A percentile compares a stretch with the other conserved stretches of the same genome.
These are phyloP conservation scores for Ganoderma leucocontextum DNA, from an alignment of 1,284 basidiomycete species.

Conservation along the genomic window DNA sequence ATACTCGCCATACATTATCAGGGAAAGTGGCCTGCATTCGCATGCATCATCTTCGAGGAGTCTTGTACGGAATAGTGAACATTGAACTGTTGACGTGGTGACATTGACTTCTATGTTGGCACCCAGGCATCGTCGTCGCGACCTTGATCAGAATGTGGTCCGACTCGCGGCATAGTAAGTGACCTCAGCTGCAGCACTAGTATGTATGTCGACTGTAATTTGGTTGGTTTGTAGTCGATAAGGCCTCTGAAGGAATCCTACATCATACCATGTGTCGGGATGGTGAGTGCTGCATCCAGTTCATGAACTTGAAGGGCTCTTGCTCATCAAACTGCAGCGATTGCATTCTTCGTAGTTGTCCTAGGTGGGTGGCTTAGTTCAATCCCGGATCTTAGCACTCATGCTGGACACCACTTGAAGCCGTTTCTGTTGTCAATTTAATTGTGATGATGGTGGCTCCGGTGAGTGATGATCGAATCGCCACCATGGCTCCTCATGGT, in stretches of 20 bases:
- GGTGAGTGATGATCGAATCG: neutral
- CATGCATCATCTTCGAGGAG: neutral
- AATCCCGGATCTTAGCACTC: neutral
- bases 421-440: neutral
- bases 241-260: neutral
- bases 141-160: neutral
- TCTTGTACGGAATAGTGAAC: neutral
- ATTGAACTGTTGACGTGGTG: neutral
- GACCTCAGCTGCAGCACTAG: neutral
- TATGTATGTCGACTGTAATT: neutral
- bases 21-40: neutral
- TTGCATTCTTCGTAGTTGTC: neutral
- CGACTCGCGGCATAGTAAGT: neutral
- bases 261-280: slow-evolving; percentile 3
- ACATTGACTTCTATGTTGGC: neutral
- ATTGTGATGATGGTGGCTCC: slow-evolving; percentile 1
- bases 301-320: no score
- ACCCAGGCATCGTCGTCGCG: neutral
- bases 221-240: neutral
- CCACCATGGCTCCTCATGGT: neutral
- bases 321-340: neutral
- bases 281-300: neutral
- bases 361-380: neutral
- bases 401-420: neutral
- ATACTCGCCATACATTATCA: neutral